Evolutionary conservation across 2,329 filamentous ascomycete species (phyloP).

Genomic region (Pseudocercospora pini-densiflorae): DNA sequence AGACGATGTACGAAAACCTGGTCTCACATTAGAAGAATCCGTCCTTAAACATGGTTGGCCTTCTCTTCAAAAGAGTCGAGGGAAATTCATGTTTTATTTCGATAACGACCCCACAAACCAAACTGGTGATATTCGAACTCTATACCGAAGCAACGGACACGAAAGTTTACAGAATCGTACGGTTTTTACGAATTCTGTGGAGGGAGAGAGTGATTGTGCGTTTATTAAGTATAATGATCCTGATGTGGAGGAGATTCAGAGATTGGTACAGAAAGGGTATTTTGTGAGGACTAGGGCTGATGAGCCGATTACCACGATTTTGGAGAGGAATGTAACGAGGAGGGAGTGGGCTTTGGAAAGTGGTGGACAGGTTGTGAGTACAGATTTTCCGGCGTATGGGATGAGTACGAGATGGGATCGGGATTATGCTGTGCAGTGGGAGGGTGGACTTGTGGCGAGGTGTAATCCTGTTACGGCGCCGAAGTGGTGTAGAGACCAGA

Average conservation of each 20-base stretch:
- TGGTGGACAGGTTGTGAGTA: conserved; percentile 57
- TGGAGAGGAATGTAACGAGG: conserved; percentile 48
- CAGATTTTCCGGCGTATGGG: conserved; percentile 54
- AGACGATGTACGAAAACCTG: conserved; percentile 50
- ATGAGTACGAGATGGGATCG: conserved; percentile 54
- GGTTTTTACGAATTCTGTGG: conserved; percentile 55
- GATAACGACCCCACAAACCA: conserved; percentile 52
- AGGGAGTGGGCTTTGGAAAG: conserved; percentile 50
- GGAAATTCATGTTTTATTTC: conserved; percentile 57
- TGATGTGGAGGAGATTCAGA: conserved; percentile 47
- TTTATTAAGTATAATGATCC: conserved; percentile 58
- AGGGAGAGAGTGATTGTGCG: conserved; percentile 52
- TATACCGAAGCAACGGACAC: conserved; percentile 45
- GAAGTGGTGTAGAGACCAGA: conserved; percentile 41
- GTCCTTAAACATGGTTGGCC: conserved; percentile 57
- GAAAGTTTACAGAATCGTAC: conserved; percentile 50
- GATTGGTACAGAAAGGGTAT: conserved; percentile 53
- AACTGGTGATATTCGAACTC: conserved; percentile 39
- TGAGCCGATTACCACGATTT: conserved; percentile 50
- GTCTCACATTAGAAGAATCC: conserved; percentile 52
- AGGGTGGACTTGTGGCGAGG: conserved; percentile 38
- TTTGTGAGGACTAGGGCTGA: conserved; percentile 57
- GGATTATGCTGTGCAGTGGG: conserved; percentile 50
- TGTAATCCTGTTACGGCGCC: conserved; percentile 47
- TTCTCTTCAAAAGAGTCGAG: conserved; percentile 49